Conservation (phyloP, 768 basidiomycete genomes). For the Dentipellis sp. region DNA sequence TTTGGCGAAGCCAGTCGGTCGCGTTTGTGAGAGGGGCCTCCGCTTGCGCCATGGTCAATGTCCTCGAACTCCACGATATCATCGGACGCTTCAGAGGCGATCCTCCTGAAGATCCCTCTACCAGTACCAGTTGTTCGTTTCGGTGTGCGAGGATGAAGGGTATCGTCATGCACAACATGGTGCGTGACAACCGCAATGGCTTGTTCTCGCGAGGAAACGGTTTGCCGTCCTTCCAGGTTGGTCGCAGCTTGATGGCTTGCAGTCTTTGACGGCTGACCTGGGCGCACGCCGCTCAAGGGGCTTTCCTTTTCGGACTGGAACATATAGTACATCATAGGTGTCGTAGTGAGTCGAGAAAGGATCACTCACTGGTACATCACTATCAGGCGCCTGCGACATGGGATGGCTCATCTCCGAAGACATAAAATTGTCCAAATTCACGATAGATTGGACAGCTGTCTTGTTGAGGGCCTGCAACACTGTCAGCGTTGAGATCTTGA, state of each 20-base stretch:
- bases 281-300: no score
- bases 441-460: constrained; percentile 19
- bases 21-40: not conserved
- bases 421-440: constrained; percentile 21
- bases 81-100: not conserved
- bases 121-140: not conserved
- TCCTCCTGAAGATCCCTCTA: not conserved
- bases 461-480: constrained; percentile 9
- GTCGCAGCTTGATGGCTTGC: no score
- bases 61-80: not conserved
- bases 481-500: no score
- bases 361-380: constrained; percentile 15
- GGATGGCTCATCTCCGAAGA: constrained; percentile 20
- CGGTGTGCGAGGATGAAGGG: not conserved
- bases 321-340: not conserved
- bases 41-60: not conserved
- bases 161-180: not conserved
- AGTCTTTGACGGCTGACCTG: no score
- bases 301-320: not conserved
- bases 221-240: no score
- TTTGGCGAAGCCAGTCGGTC: not conserved
- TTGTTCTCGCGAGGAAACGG: no score
- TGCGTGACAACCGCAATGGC: no score
- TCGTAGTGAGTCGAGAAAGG: not conserved
- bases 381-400: constrained; percentile 12